Evolutionary conservation across 352 stramenopile genomes (phyloP), one percentile per base, ranked within the genome.

Genomic region (Globisporangium apiculatum): DNA sequence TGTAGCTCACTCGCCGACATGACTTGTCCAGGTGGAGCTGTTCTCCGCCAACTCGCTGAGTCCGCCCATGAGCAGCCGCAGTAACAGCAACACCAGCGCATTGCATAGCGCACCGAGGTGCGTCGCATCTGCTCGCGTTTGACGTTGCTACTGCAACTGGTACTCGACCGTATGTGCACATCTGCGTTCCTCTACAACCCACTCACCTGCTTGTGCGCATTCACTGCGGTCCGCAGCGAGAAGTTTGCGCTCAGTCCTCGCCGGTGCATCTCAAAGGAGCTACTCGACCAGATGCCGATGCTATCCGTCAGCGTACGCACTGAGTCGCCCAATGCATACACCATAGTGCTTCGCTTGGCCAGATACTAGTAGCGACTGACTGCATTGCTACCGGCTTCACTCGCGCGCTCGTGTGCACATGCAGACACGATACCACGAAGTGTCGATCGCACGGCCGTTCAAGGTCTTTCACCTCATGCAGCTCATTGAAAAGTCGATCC

Each of bases 391-490:
- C 24, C 41, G 41, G 10, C 15, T 5, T 46, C 41, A 46, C 41
- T 10, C 11, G 42, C 42, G 15, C 42, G 7, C 42, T 47, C 42
- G 42, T 7, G 17, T 37, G 14, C 47, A 9, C n/a, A 7, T 10
- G 17, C 43, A 89, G 79, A 81, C 71, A 5, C 73, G 73, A 9
- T 86, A 86, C 59, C 68, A 83, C 41, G 73, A 89, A 56, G 72
- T 81, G 18, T 62, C 64, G 10, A 73, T 88, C 38, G 48, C 66
- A 40, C 67, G 75, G 53, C 76, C 76, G 15, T 86, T 91, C 42
- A 75, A 73, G 9, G 85, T 86, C 55, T 93, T 91, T 62, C 71
- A 89, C 48, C 58, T 93, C 43, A 88, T 93, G 78, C 76, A 87
- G 49, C 74, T 91, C 37, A 82, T 93, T 48, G 76, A 93, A 45